Conservation (phyloP, 495 filamentous ascomycete species). For the Daldinia loculata region DNA sequence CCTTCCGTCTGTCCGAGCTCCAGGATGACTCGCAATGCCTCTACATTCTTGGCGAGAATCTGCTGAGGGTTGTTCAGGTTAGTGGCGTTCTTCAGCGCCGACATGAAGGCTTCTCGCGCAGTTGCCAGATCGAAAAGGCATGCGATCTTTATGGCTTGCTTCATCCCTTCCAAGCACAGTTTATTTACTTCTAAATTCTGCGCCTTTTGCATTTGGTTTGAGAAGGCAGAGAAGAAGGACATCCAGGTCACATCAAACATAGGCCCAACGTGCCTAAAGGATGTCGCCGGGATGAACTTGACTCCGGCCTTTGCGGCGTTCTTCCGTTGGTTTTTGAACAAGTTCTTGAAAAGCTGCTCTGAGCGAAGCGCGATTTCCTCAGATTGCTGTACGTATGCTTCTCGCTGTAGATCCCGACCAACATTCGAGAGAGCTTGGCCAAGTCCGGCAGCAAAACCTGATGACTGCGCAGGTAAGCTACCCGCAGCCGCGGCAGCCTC, state of each 20-base stretch:
- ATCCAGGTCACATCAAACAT: slow-evolving; percentile 99
- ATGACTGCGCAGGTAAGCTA: slow-evolving; percentile 63
- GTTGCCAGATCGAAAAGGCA: slow-evolving; percentile 94
- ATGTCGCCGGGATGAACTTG: slow-evolving; percentile 90
- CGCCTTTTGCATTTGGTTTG: slow-evolving; percentile 88
- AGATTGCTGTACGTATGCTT: slow-evolving; percentile 92
- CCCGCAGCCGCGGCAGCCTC: slow-evolving; percentile 82
- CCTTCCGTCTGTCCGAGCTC: slow-evolving; percentile 93
- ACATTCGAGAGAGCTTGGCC: slow-evolving; percentile 90
- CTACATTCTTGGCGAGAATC: slow-evolving; percentile 95
- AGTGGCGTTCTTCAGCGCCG: slow-evolving; percentile 89
- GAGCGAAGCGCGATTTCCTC: slow-evolving; percentile 79
- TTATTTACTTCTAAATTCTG: slow-evolving; percentile 90
- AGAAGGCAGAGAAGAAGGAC: slow-evolving; percentile 94
- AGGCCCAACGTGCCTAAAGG: slow-evolving; percentile 91
- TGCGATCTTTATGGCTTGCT: slow-evolving; percentile 87
- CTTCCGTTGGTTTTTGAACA: slow-evolving; percentile 85
- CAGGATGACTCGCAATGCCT: slow-evolving; percentile 87
- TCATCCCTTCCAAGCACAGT: slow-evolving; percentile 93
- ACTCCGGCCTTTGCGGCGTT: slow-evolving; percentile 73
- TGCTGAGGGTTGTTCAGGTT: slow-evolving; percentile 95
- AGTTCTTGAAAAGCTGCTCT: slow-evolving; percentile 85
- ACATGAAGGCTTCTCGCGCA: slow-evolving; percentile 91
- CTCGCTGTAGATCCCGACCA: slow-evolving; percentile 88
- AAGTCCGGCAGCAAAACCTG: slow-evolving; percentile 82